phyloP scores from a whole-genome alignment of 352 stramenopile genomes.

The Globisporangium solare region DNA sequence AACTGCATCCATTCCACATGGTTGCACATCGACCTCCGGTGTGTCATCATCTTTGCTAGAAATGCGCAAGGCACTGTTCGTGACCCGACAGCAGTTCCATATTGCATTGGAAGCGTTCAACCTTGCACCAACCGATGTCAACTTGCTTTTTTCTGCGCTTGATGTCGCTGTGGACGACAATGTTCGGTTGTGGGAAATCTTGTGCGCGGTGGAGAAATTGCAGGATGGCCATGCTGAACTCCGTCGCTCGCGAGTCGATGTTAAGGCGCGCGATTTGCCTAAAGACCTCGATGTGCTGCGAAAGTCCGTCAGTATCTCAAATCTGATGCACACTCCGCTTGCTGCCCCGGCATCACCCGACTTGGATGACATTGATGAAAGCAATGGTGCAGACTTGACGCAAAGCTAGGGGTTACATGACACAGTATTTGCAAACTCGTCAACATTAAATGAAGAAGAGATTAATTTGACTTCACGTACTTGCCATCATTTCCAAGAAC shows the following conservation, averaged over 20 bases:
- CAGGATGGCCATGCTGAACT: constrained; percentile 43
- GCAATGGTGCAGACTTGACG: neutral
- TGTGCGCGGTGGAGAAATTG: constrained; percentile 36
- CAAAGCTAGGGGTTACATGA: too few species aligned
- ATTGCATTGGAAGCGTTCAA: constrained; percentile 53
- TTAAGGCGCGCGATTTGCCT: constrained; percentile 31
- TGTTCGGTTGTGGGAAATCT: constrained; percentile 42
- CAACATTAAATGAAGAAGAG: too few species aligned
- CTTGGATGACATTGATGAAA: neutral
- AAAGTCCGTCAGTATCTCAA: constrained; percentile 10
- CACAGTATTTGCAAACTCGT: too few species aligned
- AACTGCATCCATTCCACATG: neutral
- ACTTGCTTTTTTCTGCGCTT: constrained; percentile 54
- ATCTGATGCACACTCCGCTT: constrained; percentile 4
- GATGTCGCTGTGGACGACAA: constrained; percentile 47
- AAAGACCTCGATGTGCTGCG: constrained; percentile 40
- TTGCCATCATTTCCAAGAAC: too few species aligned
- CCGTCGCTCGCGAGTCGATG: constrained; percentile 36
- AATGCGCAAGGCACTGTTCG: constrained; percentile 29
- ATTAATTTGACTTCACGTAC: too few species aligned
- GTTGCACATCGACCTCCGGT: neutral
- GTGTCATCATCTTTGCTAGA: constrained; percentile 11
- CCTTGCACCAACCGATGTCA: constrained; percentile 38
- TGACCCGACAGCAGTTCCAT: constrained; percentile 56
- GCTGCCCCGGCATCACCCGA: too few species aligned